Evolutionary conservation across 2,329 filamentous ascomycete genomes (phyloP).

Genomic region (Fusarium lateritium): DNA sequence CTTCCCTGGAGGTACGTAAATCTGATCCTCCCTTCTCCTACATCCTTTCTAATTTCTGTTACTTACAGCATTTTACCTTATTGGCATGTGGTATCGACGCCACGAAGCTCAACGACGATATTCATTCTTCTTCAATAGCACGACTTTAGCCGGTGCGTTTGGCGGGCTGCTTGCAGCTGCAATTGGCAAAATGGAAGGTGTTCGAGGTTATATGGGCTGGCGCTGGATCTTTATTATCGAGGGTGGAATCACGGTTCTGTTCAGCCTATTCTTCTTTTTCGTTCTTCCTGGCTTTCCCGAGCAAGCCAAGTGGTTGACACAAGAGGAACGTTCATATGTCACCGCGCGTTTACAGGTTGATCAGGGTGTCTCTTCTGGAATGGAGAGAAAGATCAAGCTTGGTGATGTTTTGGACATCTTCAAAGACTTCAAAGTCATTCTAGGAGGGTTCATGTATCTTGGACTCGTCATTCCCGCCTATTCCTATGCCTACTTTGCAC

Average conservation of each 20-base stretch:
- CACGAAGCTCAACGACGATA: conserved; percentile 25
- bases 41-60: neutral
- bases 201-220: conserved; percentile 15
- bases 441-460: conserved; percentile 86
- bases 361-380: conserved; percentile 73
- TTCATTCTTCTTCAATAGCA: conserved; percentile 14
- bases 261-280: conserved; percentile 76
- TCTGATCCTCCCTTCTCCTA: neutral
- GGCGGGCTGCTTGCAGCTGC: conserved; percentile 12
- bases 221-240: conserved; percentile 80
- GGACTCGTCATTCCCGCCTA: conserved; percentile 84
- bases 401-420: conserved; percentile 74
- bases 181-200: conserved; percentile 16
- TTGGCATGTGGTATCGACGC: conserved; percentile 21
- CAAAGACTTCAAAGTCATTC: conserved; percentile 80
- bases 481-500: conserved; percentile 83
- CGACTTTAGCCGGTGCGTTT: neutral
- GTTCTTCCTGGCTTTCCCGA: conserved; percentile 82
- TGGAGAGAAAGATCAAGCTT: conserved; percentile 72
- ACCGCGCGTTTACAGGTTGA: conserved; percentile 77
- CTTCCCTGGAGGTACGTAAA: conserved; percentile 46
- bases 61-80: conserved; percentile 59
- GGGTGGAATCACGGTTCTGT: conserved; percentile 73
- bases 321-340: conserved; percentile 77
- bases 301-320: conserved; percentile 78